phyloP scores from a whole-genome alignment of 192 early-diverging fungal genomes.

The Gonapodya prolifera region DNA sequence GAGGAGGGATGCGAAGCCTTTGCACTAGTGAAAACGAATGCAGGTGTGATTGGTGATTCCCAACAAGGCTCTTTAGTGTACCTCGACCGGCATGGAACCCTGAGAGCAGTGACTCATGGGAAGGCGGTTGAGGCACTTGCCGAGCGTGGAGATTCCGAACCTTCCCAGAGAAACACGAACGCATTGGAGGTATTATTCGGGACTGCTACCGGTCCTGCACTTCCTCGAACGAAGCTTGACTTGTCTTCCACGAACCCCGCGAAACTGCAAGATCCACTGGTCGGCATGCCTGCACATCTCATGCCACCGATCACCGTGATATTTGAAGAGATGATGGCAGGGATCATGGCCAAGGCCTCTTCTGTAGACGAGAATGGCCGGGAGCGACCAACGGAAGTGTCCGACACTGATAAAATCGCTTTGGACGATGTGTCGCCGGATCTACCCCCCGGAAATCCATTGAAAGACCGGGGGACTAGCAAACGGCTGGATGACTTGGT shows the following conservation, averaged over 20 bases:
- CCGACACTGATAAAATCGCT: neutral
- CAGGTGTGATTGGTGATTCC: neutral
- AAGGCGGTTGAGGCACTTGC: neutral
- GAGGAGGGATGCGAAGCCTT: neutral
- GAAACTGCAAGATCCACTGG: neutral
- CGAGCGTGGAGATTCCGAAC: neutral
- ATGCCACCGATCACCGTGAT: neutral
- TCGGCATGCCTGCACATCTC: neutral
- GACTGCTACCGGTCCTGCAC: neutral
- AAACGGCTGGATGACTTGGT: neutral
- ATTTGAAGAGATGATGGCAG: neutral
- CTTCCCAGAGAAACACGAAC: neutral
- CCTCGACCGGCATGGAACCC: neutral
- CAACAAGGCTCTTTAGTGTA: neutral
- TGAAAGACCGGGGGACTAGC: neutral
- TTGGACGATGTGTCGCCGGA: neutral
- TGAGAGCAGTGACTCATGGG: neutral
- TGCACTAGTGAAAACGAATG: neutral
- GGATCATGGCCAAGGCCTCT: neutral
- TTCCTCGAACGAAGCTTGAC: neutral
- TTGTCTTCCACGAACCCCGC: neutral
- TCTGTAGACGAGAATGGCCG: neutral
- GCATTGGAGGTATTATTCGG: neutral
- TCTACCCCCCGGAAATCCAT: neutral
- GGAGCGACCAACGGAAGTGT: neutral